Percentiles rank a stretch among this genome's conserved stretches.
phyloP scores from a whole-genome alignment of 768 basidiomycete genomes.

The Kwoniella bestiolae region DNA sequence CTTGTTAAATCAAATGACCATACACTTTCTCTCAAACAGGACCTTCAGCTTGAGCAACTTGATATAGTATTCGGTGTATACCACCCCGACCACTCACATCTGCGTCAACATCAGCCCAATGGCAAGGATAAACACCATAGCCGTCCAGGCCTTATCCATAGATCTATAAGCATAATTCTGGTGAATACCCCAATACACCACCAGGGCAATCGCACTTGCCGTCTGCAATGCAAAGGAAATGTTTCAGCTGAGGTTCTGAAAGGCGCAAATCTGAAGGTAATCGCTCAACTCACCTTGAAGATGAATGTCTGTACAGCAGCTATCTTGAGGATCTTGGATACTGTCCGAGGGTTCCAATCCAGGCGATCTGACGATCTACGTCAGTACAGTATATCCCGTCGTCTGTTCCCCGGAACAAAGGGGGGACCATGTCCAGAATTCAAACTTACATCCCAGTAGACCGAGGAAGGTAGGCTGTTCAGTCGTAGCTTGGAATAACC shows the following conservation, averaged over 20 bases:
- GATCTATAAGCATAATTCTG: constrained; percentile 31
- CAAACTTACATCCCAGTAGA: constrained; percentile 28
- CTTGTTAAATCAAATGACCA: too few species aligned
- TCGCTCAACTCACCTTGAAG: constrained; percentile 28
- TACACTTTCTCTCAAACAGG: too few species aligned
- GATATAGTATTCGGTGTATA: too few species aligned
- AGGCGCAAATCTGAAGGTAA: neutral
- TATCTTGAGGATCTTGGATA: constrained; percentile 27
- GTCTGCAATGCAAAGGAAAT: constrained; percentile 3
- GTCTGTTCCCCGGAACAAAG: too few species aligned
- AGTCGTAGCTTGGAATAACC: constrained; percentile 47
- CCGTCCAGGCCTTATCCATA: constrained; percentile 36
- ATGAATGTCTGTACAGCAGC: constrained; percentile 40
- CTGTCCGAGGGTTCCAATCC: constrained; percentile 24
- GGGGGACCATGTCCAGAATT: neutral
- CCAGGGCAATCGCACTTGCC: constrained; percentile 34
- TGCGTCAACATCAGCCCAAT: constrained; percentile 40
- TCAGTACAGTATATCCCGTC: neutral
- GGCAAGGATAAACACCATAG: constrained; percentile 33
- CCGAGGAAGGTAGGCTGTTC: constrained; percentile 44
- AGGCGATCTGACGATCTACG: constrained; percentile 16
- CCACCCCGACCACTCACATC: too few species aligned
- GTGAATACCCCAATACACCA: constrained; percentile 41
- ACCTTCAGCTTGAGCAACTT: constrained; percentile 1
- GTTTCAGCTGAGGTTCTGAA: neutral